Base-by-base conservation (phyloP, 2,329 filamentous ascomycete genomes). In the Curvularia hawaiiensis region DNA sequence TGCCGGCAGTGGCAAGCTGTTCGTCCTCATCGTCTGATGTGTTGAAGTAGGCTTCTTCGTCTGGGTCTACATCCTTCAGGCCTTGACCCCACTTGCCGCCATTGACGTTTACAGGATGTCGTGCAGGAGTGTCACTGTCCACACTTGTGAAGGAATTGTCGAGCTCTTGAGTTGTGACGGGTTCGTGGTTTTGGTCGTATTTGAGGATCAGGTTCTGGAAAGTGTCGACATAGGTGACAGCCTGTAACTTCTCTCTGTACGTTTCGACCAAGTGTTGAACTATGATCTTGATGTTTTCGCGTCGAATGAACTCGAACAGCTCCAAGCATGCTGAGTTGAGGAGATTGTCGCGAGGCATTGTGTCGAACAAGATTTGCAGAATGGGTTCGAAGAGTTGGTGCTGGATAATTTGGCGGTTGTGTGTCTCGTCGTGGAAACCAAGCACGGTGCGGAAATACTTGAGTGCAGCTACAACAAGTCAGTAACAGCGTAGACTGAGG, bases 1-100 rank as follows among this genome's bases (percentile, higher is more conserved):
- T 79, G 20, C 62, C 68, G 6, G 69, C 58, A 18, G 62, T 57
- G 12, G 72, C 59, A 30, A 79, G 64, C 16, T 85, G 79, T 18
- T 88, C 81, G 12, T 92, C 91, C 7, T 97, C 92, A 46, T 95
- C 91, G 66, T 97, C 93, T 0, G 90, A 92, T 0, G 85, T 87
- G 68, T 96, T 94, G 84, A 96, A 98, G 76, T 98, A 99, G 43
- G 94, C 92, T 69, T 97, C 94, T 74, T 97, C 91, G 11, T 89
- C 87, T 6, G 88, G 84, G 72, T 97, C 94, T 71, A 93, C 84
- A 52, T 96, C 92, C 70, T 91, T 91, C 73, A 96, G 84, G 44
- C 85, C 88, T 63, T 87, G 85, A 75, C 90, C 89, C 60, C 86
- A 82, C 43, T 72, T 74, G n/a, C 83, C 82, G 31, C 83, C 83